Percentiles rank a stretch among this genome's conserved stretches.
Evolutionary conservation across 768 basidiomycete genomes (phyloP).

Genomic region (Psilocybe tampanensis): DNA sequence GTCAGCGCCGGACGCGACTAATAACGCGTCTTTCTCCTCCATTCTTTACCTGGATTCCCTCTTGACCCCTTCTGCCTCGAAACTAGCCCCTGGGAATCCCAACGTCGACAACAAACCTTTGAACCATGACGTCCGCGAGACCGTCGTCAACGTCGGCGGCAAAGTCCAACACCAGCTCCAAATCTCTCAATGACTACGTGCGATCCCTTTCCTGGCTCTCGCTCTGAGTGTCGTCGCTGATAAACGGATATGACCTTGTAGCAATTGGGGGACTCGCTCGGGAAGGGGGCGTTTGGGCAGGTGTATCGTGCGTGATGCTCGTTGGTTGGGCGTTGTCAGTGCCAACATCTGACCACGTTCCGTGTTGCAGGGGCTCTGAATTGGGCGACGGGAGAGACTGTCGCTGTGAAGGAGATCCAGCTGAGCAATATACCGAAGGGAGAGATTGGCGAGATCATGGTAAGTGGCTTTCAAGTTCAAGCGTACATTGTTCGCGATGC

Average conservation of each 20-base stretch:
- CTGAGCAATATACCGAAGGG: slow-evolving; percentile 91
- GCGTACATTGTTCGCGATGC: neutral
- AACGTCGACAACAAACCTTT: slow-evolving; percentile 1
- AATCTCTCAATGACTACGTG: slow-evolving; percentile 69
- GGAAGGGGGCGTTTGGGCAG: slow-evolving; percentile 96
- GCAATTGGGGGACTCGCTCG: slow-evolving; percentile 97
- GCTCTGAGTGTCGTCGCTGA: neutral
- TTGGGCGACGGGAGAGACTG: slow-evolving; percentile 97
- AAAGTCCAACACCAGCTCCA: slow-evolving; percentile 44
- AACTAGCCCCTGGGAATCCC: slow-evolving; percentile 2
- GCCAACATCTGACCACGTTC: slow-evolving; percentile 3
- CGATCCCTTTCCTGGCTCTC: slow-evolving; percentile 22
- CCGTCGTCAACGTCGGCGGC: slow-evolving; percentile 37
- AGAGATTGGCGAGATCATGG: slow-evolving; percentile 98
- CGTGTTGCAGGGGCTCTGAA: slow-evolving; percentile 72
- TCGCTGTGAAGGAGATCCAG: slow-evolving; percentile 98
- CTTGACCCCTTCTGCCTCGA: slow-evolving; percentile 1
- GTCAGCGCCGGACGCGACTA: slow-evolving; percentile 52
- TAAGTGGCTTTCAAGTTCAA: slow-evolving; percentile 35
- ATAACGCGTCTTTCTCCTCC: slow-evolving; percentile 21
- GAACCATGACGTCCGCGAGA: slow-evolving; percentile 42
- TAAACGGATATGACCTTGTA: slow-evolving; percentile 31
- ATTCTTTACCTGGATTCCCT: slow-evolving; percentile 8
- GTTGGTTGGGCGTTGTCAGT: neutral
- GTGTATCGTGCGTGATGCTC: slow-evolving; percentile 80